phyloP scores from a whole-genome alignment of 495 filamentous ascomycete genomes.

The Cladorrhinum samala region DNA sequence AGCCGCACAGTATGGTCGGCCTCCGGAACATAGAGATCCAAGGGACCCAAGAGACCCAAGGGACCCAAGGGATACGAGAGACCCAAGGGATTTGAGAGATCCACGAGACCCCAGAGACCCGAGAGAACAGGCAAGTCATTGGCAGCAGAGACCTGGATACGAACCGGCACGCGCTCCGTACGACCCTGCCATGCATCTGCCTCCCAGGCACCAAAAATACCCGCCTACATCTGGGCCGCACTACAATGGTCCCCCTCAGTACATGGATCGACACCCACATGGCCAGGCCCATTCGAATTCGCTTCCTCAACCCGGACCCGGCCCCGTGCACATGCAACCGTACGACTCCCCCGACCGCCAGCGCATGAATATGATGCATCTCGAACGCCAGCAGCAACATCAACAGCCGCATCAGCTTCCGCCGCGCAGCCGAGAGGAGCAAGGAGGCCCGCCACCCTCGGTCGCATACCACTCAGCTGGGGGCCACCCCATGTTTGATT shows the following conservation, averaged over 20 bases:
- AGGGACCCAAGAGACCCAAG: conserved; percentile 23
- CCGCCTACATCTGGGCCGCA: conserved; percentile 34
- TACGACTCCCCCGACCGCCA: conserved; percentile 48
- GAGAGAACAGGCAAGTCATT: conserved; percentile 35
- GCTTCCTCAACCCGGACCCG: conserved; percentile 31
- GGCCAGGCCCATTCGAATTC: conserved; percentile 38
- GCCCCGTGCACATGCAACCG: conserved; percentile 30
- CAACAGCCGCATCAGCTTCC: conserved; percentile 23
- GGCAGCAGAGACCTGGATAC: conserved; percentile 36
- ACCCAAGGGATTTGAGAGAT: conserved; percentile 30
- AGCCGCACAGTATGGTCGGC: conserved; percentile 34
- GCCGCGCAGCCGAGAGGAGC: conserved; percentile 29
- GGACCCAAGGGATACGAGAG: conserved; percentile 17
- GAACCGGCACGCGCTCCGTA: conserved; percentile 38
- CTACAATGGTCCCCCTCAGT: conserved; percentile 42
- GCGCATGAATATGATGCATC: conserved; percentile 29
- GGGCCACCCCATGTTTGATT: conserved; percentile 32
- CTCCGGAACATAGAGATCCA: conserved; percentile 31
- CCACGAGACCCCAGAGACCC: conserved; percentile 17
- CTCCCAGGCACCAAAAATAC: conserved; percentile 37
- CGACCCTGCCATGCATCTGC: conserved; percentile 32
- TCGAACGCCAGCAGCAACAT: conserved; percentile 34
- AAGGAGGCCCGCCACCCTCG: conserved; percentile 37
- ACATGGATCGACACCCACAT: conserved; percentile 43
- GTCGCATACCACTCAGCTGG: conserved; percentile 34